These are phyloP conservation scores for Daldinia bambusicola DNA, from an alignment of 495 filamentous ascomycete species.

Conservation along the genomic window DNA sequence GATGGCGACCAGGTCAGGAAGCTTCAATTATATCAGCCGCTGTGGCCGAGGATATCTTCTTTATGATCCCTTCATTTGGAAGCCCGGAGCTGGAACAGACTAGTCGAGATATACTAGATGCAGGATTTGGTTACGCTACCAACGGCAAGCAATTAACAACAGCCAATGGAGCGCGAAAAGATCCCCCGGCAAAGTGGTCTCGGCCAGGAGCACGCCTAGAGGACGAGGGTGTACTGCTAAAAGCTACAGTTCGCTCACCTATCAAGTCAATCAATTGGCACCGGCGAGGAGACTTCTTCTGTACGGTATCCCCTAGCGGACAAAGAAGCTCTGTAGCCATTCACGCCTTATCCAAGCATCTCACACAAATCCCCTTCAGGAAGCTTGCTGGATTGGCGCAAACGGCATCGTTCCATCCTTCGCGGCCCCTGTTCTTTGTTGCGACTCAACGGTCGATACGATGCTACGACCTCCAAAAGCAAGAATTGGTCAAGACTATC, in stretches of 20 bases:
- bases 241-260: slow-evolving; percentile 79
- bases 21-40: slow-evolving; percentile 83
- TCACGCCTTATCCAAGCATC: slow-evolving; percentile 93
- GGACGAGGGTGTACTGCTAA: slow-evolving; percentile 79
- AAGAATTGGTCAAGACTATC: slow-evolving; percentile 88
- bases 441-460: slow-evolving; percentile 92
- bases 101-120: slow-evolving; percentile 80
- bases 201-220: slow-evolving; percentile 78
- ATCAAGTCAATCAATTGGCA: slow-evolving; percentile 96
- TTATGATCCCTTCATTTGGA: slow-evolving; percentile 77
- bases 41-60: slow-evolving; percentile 83
- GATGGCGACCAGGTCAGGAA: slow-evolving; percentile 89
- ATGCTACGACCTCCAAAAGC: slow-evolving; percentile 88
- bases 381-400: slow-evolving; percentile 86
- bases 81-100: slow-evolving; percentile 76
- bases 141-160: slow-evolving; percentile 65
- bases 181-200: slow-evolving; percentile 80
- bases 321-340: slow-evolving; percentile 89
- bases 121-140: slow-evolving; percentile 89
- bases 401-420: slow-evolving; percentile 92
- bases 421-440: slow-evolving; percentile 91
- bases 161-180: slow-evolving; percentile 72
- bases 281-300: slow-evolving; percentile 91
- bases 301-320: slow-evolving; percentile 84
- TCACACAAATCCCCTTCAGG: slow-evolving; percentile 93